These are phyloP conservation scores for Exophiala phaeomuriformis DNA, from an alignment of 2,329 filamentous ascomycete species.

Conservation along the genomic window DNA sequence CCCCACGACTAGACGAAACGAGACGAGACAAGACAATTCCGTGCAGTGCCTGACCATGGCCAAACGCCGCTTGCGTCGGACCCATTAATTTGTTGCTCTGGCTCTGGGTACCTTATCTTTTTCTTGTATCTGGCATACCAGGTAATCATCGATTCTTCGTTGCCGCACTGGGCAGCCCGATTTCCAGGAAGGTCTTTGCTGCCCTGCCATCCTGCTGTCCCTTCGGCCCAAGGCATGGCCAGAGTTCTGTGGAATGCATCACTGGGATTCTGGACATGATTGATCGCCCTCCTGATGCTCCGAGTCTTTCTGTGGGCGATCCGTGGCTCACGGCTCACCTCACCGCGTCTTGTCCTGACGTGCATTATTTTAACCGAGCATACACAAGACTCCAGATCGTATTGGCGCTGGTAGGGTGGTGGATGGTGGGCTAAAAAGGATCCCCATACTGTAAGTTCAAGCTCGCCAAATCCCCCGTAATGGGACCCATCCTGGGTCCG, in stretches of 20 bases:
- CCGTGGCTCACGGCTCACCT: not conserved
- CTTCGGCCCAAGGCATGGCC: conserved; percentile 9
- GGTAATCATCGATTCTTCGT: not conserved
- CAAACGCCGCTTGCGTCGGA: conserved; percentile 1
- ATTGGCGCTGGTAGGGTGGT: not conserved
- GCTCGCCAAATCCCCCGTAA: not conserved
- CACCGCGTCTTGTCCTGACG: not conserved
- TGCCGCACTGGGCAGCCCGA: not conserved
- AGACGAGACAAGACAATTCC: not conserved
- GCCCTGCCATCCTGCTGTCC: not conserved
- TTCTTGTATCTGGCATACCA: too few relatives aligned
- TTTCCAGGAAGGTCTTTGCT: not conserved
- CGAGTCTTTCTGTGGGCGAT: conserved; percentile 1
- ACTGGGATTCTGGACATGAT: conserved; percentile 9
- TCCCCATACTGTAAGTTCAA: not conserved
- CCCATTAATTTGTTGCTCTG: conserved; percentile 9
- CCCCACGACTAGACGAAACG: conserved; percentile 10
- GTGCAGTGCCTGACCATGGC: not conserved
- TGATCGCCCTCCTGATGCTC: conserved; percentile 11
- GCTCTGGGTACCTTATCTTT: not conserved
- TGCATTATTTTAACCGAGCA: conserved; percentile 1
- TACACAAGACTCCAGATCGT: conserved; percentile 2
- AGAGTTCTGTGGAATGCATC: conserved; percentile 7
- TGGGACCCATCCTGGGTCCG: not conserved
- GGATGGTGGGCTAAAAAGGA: not conserved